Percentiles rank a stretch among this genome's conserved stretches.
Evolutionary conservation across 139 green algal genomes (phyloP).

Genomic region (Pleodorina starrii): DNA sequence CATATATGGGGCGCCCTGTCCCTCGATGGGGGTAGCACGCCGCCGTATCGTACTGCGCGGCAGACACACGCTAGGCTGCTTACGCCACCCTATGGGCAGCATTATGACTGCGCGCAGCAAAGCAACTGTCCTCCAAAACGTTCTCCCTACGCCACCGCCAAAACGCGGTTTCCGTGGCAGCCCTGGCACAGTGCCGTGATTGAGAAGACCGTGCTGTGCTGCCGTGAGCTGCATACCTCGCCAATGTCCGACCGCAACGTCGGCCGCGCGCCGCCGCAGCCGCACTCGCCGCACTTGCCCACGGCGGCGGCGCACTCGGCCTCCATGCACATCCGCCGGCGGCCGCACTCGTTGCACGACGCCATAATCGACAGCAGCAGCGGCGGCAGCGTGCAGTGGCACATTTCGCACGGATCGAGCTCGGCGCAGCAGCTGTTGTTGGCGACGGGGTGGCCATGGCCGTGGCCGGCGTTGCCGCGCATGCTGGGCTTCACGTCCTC

Average conservation of each 20-base stretch:
- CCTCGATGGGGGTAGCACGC: too few species aligned
- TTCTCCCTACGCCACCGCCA: conserved; percentile 42
- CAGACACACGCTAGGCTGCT: too few species aligned
- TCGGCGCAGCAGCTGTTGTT: conserved; percentile 18
- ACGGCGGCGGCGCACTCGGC: neutral
- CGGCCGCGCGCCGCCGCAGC: neutral
- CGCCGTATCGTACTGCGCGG: too few species aligned
- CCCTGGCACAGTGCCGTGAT: conserved; percentile 73
- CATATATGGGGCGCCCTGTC: too few species aligned
- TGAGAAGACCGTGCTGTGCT: conserved; percentile 56
- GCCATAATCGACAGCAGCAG: conserved; percentile 71
- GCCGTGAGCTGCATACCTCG: conserved; percentile 45
- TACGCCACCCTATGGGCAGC: too few species aligned
- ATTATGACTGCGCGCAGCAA: too few species aligned
- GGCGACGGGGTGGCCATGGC: neutral
- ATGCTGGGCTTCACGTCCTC: conserved; percentile 31
- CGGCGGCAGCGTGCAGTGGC: conserved; percentile 67
- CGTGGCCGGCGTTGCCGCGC: neutral
- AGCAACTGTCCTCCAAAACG: too few species aligned
- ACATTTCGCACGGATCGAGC: conserved; percentile 67
- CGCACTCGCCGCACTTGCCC: neutral
- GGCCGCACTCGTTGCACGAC: conserved; percentile 63
- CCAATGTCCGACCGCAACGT: neutral
- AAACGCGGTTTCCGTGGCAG: conserved; percentile 64
- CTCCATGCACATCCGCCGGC: conserved; percentile 54